Base-by-base conservation (phyloP, 2,329 filamentous ascomycete genomes). In the Paraphoma chrysanthemicola region DNA sequence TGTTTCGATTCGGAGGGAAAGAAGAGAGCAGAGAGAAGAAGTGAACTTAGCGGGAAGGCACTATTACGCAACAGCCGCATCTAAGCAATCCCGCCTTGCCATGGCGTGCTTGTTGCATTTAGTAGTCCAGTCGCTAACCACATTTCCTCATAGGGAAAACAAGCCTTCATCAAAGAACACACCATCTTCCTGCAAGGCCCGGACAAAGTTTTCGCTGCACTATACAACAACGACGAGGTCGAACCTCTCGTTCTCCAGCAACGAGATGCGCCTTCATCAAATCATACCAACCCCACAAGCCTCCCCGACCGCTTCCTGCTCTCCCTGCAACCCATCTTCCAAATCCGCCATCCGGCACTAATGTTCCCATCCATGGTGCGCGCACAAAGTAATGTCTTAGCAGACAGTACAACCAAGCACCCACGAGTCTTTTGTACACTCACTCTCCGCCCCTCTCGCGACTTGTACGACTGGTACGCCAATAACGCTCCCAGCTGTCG, bases 291-390 rank as follows among this genome's bases (percentile, higher is more conserved):
- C 47, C 63, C 59, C 0, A 56, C 63, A 1, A 56, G 57, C 10
- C 23, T 64, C 1, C 61, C 63, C 2, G 61, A 66, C 38, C 39
- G 9, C 44, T 39, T 66, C 14, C 52, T 66, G n/a, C 50, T 62
- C 2, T 47, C 52, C 2, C 30, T 66, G 30, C 50, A 60, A 12
- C 59, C 61, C 1, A 61, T 64, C 2, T 63, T 66, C 50, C 63
- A 66, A 11, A 64, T 64, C 41, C 53, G 61, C 4, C 50, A 66
- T 14, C 63, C 61, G 1, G 47, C 54, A 0, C 31, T 66, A 2
- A 63, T 66, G 61, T 66, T 62, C 41, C 61, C 61, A 0, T 63
- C 59, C 1, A 54, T 63, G 51, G 14, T 64, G 6, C 63, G 61
- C 28, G 59, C 59, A 0, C 51, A 53, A 17, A 36, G 10, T 1